phyloP scores from a whole-genome alignment of 192 early-diverging fungal genomes.

The Pilobolus umbonatus region DNA sequence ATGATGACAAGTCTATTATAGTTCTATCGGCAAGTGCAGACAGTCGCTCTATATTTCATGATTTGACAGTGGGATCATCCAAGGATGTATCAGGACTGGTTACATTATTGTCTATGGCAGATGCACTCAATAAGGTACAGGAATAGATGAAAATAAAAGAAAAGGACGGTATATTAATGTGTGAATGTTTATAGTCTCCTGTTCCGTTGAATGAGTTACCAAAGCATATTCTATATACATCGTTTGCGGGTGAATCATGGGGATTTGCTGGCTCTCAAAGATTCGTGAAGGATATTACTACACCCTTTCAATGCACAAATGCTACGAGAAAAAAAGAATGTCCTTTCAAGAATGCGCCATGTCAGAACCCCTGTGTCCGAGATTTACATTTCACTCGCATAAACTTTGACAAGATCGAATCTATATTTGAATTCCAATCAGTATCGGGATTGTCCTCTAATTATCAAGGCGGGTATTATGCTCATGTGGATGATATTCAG shows the following conservation, averaged over 20 bases:
- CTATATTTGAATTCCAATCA: constrained; percentile 66
- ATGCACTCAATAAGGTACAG: constrained; percentile 62
- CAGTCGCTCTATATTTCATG: constrained; percentile 60
- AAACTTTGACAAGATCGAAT: constrained; percentile 61
- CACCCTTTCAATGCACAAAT: constrained; percentile 51
- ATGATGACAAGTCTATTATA: constrained; percentile 62
- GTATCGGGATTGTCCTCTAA: constrained; percentile 39
- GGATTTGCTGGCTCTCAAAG: constrained; percentile 76
- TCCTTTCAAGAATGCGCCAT: constrained; percentile 40
- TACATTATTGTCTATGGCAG: constrained; percentile 60
- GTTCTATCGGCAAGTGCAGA: constrained; percentile 64
- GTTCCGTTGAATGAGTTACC: constrained; percentile 36
- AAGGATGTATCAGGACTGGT: constrained; percentile 57
- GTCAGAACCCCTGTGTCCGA: constrained; percentile 57
- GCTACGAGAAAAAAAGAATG: constrained; percentile 20
- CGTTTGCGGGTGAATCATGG: constrained; percentile 70
- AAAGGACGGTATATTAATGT: background rate
- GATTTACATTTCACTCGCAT: constrained; percentile 62
- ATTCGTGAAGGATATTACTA: constrained; percentile 69
- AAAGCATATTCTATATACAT: constrained; percentile 72
- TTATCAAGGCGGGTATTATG: constrained; percentile 25
- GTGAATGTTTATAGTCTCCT: constrained; percentile 33
- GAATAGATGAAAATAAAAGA: background rate
- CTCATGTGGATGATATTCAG: constrained; percentile 39
- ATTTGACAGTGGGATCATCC: constrained; percentile 53